Conservation (phyloP, 495 filamentous ascomycete genomes). For the Pyrenula aspistea region DNA sequence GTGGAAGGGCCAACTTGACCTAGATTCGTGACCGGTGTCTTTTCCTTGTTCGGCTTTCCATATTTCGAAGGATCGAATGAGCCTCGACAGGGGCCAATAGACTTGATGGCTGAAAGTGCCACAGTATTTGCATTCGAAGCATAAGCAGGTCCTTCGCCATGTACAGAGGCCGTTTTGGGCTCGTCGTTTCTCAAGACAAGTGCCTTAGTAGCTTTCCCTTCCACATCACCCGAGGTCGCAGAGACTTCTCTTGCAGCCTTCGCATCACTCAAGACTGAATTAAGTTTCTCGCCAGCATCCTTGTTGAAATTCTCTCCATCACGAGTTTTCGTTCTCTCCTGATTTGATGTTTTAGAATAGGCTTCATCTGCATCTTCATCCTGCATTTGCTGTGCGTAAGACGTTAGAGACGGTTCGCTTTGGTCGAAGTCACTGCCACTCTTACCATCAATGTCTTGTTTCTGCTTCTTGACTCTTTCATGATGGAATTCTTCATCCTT, state of each 20-base stretch:
- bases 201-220: background rate
- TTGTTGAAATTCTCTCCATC: background rate
- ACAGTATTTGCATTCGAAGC: background rate
- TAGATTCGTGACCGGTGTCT: background rate
- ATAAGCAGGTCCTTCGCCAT: background rate
- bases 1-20: background rate
- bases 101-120: background rate
- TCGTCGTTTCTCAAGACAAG: background rate
- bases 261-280: background rate
- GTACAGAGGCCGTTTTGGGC: background rate
- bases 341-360: background rate
- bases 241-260: background rate
- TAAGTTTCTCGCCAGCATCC: background rate
- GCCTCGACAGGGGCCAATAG: background rate
- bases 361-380: background rate
- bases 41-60: background rate
- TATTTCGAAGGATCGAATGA: background rate
- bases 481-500: background rate
- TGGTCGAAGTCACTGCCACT: background rate
- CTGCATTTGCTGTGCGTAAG: background rate
- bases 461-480: background rate
- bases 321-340: background rate
- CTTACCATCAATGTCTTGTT: background rate
- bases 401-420: background rate
- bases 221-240: background rate